These are phyloP conservation scores for Macrocystidia cucumis DNA, from an alignment of 1,284 basidiomycete species.

Conservation along the genomic window DNA sequence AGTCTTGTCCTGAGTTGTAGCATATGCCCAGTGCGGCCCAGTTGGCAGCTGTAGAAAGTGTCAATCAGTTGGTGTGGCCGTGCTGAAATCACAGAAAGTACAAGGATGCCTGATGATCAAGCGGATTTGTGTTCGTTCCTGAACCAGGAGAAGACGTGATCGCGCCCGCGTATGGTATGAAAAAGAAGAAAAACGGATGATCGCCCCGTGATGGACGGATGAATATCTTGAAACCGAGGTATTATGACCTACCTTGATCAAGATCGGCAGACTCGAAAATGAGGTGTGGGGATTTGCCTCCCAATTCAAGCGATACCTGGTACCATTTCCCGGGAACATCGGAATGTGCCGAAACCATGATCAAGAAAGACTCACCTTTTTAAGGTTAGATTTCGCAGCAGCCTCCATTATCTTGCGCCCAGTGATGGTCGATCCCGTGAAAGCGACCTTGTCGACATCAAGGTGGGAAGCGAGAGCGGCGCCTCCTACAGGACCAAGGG, in stretches of 20 bases:
- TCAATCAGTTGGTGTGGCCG: not conserved
- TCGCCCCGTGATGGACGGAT: not conserved
- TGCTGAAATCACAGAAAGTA: no score
- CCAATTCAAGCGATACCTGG: conserved; percentile 89
- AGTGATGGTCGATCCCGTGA: conserved; percentile 82
- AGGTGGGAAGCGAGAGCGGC: conserved; percentile 73
- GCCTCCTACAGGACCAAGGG: conserved; percentile 77
- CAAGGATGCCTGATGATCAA: no score
- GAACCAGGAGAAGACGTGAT: no score
- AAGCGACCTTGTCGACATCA: conserved; percentile 82
- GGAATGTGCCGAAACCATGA: conserved; percentile 1
- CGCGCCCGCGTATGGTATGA: no score
- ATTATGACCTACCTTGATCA: conserved; percentile 66
- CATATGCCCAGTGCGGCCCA: conserved; percentile 82
- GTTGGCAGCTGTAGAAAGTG: conserved; percentile 51
- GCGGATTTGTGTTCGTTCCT: no score
- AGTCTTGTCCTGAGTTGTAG: conserved; percentile 84
- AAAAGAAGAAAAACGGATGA: not conserved
- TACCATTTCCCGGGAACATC: conserved; percentile 1
- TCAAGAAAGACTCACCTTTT: conserved; percentile 49
- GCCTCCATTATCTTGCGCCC: conserved; percentile 90
- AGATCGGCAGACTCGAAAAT: conserved; percentile 78
- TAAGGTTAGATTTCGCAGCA: conserved; percentile 89
- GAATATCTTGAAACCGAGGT: no score
- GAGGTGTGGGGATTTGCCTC: conserved; percentile 92